Evolutionary conservation across 805 yeast genomes (phyloP), one percentile per base, ranked within the genome.

Genomic region (Candida yuanshanica): DNA sequence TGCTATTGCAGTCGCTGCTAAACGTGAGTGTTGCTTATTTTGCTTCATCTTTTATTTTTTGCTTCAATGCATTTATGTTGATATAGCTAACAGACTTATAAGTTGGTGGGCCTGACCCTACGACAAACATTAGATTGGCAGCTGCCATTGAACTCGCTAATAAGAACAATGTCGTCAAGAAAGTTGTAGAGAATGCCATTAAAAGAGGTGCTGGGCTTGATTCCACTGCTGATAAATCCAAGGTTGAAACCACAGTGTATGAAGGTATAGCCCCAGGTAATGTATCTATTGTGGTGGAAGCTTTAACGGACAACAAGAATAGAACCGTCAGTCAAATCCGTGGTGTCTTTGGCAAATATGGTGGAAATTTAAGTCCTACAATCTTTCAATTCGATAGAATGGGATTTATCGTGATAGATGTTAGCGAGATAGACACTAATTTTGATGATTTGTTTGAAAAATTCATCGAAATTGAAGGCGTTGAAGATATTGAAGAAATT

Each of bases 241-340:
- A 69, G 22, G 63, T 74, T 44, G 83, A 76, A 42, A 60, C 72
- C 11, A 85, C 81, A 23, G 59, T 75, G 10, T 93, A 90, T 62
- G 98, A 93, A 59, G 95, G 93, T 13, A 69, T 89, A 60, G 97
- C 91, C 0, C 96, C 96, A 0, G 95, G 90, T 2, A 96, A 96
- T 2, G 86, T 86, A 2, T 85, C 96, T 0, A 69, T 89, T 35
- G 74, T 91, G 4, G 79, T 91, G 5, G 95, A 88, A 54, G 90
- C 95, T 1, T 69, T 80, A 37, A 91, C 98, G 0, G 96, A 91
- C 58, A 91, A 88, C 62, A 87, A 84, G 60, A 79, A 83, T 44
- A 69, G 98, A 38, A 81, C 96, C 0, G 74, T 88, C 26, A 82
- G 85, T 13, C 71, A 73, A 37, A 81, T 93, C 8, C 77, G 90